A percentile compares a stretch with the other conserved stretches of the same genome.
phyloP scores from a whole-genome alignment of 805 yeast species.

The Blastobotrys mokoenaii region DNA sequence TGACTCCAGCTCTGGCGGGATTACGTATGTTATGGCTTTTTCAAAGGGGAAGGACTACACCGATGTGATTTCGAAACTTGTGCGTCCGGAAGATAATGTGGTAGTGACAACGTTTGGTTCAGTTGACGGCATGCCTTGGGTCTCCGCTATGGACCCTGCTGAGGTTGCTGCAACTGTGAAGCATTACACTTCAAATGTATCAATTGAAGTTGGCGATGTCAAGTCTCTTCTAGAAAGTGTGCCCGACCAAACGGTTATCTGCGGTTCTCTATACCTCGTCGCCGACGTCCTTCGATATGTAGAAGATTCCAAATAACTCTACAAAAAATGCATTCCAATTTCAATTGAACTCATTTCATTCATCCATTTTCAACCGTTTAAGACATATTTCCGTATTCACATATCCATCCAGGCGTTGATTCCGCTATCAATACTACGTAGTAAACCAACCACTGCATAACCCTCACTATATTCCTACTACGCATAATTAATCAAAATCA shows the following conservation, averaged over 20 bases:
- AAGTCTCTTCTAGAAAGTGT: slow-evolving; percentile 17
- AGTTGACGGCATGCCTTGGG: slow-evolving; percentile 95
- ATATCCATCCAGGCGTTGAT: no score
- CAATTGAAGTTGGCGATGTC: neutral
- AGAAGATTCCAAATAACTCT: no score
- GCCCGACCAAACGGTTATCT: slow-evolving; percentile 36
- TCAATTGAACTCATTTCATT: no score
- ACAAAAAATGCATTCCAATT: no score
- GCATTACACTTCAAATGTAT: slow-evolving; percentile 17
- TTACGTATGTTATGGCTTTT: slow-evolving; percentile 62
- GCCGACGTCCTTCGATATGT: slow-evolving; percentile 42
- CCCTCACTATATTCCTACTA: no score
- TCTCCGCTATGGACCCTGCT: slow-evolving; percentile 38
- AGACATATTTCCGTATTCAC: no score
- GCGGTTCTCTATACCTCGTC: slow-evolving; percentile 65
- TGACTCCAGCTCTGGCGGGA: slow-evolving; percentile 22
- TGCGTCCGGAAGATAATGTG: slow-evolving; percentile 46
- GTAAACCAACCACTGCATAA: no score
- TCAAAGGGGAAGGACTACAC: slow-evolving; percentile 62
- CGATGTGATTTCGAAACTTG: slow-evolving; percentile 42
- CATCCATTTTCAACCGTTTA: no score
- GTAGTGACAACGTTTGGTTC: slow-evolving; percentile 54
- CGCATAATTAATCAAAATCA: no score
- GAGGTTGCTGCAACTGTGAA: slow-evolving; percentile 25
- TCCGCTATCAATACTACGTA: no score